Conservation (phyloP, 1,284 basidiomycete species). For the Ganoderma lingzhi region DNA sequence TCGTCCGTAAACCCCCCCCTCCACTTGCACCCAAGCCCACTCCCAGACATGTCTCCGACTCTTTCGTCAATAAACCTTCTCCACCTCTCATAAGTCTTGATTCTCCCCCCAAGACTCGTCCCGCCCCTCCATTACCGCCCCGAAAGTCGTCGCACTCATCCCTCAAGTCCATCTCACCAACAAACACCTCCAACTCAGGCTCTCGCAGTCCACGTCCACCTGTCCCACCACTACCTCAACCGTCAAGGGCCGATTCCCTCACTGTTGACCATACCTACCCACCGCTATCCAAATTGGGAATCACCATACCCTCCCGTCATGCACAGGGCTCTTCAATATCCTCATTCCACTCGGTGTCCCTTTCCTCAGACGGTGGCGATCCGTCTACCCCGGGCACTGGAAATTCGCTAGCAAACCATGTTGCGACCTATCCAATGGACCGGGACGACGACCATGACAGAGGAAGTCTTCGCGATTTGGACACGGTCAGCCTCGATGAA, state of each 20-base stretch:
- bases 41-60: slow-evolving; percentile 36
- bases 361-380: slow-evolving; percentile 72
- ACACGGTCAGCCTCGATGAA: slow-evolving; percentile 67
- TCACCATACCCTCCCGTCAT: slow-evolving; percentile 51
- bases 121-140: slow-evolving; percentile 67
- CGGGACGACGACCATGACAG: slow-evolving; percentile 41
- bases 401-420: slow-evolving; percentile 49
- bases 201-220: slow-evolving; percentile 32
- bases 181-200: slow-evolving; percentile 33
- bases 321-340: slow-evolving; percentile 74
- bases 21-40: slow-evolving; percentile 25
- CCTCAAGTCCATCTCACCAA: slow-evolving; percentile 53
- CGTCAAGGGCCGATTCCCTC: slow-evolving; percentile 47
- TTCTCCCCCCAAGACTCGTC: slow-evolving; percentile 41
- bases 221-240: slow-evolving; percentile 11
- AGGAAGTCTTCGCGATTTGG: slow-evolving; percentile 47
- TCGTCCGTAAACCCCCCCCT: slow-evolving; percentile 28
- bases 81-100: slow-evolving; percentile 66
- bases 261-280: slow-evolving; percentile 67
- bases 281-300: slow-evolving; percentile 48
- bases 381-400: slow-evolving; percentile 46
- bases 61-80: slow-evolving; percentile 28
- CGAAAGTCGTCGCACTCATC: slow-evolving; percentile 65
- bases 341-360: slow-evolving; percentile 82
- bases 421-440: slow-evolving; percentile 59